Percentiles rank a stretch among this genome's conserved stretches.
phyloP scores from a whole-genome alignment of 192 early-diverging fungal genomes.

The Backusella australiensis region DNA sequence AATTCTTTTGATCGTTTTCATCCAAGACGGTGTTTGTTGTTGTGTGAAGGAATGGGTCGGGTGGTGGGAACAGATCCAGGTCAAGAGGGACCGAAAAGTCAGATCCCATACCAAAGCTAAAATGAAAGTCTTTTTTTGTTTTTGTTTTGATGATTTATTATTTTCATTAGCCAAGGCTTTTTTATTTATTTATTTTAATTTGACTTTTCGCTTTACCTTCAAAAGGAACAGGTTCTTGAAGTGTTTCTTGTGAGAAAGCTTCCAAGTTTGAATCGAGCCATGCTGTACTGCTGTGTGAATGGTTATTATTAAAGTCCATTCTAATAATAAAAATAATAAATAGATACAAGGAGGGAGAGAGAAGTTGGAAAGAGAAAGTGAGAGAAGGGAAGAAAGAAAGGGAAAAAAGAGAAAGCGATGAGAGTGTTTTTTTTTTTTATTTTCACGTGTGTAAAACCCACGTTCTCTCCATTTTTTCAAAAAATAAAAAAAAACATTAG shows the following conservation, averaged over 20 bases:
- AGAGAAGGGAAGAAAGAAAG: background rate
- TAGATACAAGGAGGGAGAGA: background rate
- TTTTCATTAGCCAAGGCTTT: background rate
- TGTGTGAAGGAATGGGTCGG: constrained; percentile 1
- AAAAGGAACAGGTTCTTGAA: constrained; percentile 33
- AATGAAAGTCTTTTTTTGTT: constrained; percentile 29
- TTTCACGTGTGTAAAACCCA: constrained; percentile 3
- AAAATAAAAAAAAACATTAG: background rate
- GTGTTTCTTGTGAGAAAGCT: background rate
- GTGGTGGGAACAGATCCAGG: constrained; percentile 13
- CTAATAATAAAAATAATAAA: background rate
- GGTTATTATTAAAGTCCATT: background rate
- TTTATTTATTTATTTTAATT: background rate
- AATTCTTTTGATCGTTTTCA: constrained; percentile 44
- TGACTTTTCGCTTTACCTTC: constrained; percentile 14
- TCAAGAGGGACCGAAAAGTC: constrained; percentile 25
- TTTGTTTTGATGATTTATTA: background rate
- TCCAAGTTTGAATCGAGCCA: background rate
- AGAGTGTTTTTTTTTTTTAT: background rate
- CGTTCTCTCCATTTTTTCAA: background rate
- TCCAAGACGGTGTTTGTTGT: constrained; percentile 26
- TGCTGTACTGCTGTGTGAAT: background rate
- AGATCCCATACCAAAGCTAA: constrained; percentile 33
- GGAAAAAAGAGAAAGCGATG: background rate
- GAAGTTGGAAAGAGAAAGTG: background rate